Percentiles rank a stretch among this genome's conserved stretches.
Evolutionary conservation across 805 yeast species (phyloP).

Genomic region (Blastobotrys attinorum): DNA sequence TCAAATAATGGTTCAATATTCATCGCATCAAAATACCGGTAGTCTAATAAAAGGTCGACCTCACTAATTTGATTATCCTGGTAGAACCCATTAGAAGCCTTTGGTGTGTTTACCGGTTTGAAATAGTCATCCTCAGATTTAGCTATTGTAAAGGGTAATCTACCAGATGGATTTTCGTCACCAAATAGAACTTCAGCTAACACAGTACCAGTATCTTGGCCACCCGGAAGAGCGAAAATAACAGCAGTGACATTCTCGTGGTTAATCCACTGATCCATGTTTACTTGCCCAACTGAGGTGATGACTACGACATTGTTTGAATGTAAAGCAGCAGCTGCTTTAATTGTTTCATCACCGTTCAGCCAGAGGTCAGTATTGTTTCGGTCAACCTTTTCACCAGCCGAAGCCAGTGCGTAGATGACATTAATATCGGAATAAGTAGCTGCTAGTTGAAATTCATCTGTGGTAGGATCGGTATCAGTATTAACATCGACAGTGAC

Average conservation of each 20-base stretch:
- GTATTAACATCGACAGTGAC: conserved; percentile 40
- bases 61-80: conserved; percentile 56
- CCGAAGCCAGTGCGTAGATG: conserved; percentile 44
- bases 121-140: conserved; percentile 52
- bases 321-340: conserved; percentile 38
- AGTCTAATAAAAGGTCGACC: conserved; percentile 60
- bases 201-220: conserved; percentile 49
- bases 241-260: conserved; percentile 38
- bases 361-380: conserved; percentile 43
- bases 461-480: conserved; percentile 30
- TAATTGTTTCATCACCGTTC: conserved; percentile 37
- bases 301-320: conserved; percentile 45
- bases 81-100: conserved; percentile 30
- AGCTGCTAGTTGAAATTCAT: conserved; percentile 34
- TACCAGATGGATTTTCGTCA: conserved; percentile 52
- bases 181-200: conserved; percentile 55
- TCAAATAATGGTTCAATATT: conserved; percentile 45
- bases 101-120: conserved; percentile 29
- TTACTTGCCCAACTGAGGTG: conserved; percentile 56
- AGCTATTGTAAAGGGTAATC: conserved; percentile 56
- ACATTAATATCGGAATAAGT: conserved; percentile 45
- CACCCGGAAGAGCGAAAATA: conserved; percentile 50
- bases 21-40: conserved; percentile 49
- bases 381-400: conserved; percentile 55
- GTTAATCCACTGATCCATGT: conserved; percentile 50